These are phyloP conservation scores for Candida sp. DNA, from an alignment of 1,139 yeast genomes.

Conservation along the genomic window DNA sequence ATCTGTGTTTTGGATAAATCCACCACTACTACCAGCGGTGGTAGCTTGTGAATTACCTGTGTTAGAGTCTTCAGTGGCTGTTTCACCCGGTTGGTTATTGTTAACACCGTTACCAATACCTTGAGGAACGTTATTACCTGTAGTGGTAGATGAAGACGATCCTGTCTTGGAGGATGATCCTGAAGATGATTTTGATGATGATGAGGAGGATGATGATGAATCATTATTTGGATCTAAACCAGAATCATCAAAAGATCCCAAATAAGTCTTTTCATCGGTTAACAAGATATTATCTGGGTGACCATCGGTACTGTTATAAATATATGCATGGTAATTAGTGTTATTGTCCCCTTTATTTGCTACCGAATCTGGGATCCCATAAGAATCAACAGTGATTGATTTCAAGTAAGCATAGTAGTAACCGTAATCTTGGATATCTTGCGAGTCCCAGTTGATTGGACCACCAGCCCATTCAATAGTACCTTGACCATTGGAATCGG, in stretches of 20 bases:
- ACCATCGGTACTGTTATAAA: slow-evolving; percentile 51
- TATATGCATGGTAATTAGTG: slow-evolving; percentile 44
- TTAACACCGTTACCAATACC: slow-evolving; percentile 3
- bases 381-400: slow-evolving; percentile 59
- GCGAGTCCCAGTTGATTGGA: slow-evolving; percentile 73
- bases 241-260: slow-evolving; percentile 57
- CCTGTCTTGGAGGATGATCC: slow-evolving; percentile 3
- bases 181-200: slow-evolving; percentile 3
- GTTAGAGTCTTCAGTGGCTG: slow-evolving; percentile 7
- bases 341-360: slow-evolving; percentile 26
- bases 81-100: slow-evolving; percentile 10
- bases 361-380: slow-evolving; percentile 60
- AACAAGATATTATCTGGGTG: slow-evolving; percentile 46
- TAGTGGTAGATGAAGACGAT: slow-evolving; percentile 8
- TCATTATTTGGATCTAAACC: slow-evolving; percentile 61
- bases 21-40: slow-evolving; percentile 20
- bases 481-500: slow-evolving; percentile 59
- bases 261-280: slow-evolving; percentile 56
- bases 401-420: slow-evolving; percentile 70
- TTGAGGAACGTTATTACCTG: slow-evolving; percentile 9
- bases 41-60: slow-evolving; percentile 6
- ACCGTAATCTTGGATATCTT: slow-evolving; percentile 70
- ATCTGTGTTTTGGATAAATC: slow-evolving; percentile 31
- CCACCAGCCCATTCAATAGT: slow-evolving; percentile 97
- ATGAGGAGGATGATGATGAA: slow-evolving; percentile 1